A percentile compares a stretch with the other conserved stretches of the same genome.
phyloP scores from a whole-genome alignment of 495 filamentous ascomycete species.

The Cenococcum geophilum region DNA sequence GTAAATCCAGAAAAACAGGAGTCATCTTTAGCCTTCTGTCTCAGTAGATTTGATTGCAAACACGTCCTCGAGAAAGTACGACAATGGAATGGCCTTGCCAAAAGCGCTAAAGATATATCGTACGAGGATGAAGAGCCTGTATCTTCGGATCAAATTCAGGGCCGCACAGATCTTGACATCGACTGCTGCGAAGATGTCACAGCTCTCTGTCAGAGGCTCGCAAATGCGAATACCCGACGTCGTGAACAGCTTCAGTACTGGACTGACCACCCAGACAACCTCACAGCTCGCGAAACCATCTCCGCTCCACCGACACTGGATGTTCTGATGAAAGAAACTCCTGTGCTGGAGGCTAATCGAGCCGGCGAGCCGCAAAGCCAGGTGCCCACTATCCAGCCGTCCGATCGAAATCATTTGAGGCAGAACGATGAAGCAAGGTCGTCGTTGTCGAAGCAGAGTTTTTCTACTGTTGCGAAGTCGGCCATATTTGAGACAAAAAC shows the following conservation, averaged over 20 bases:
- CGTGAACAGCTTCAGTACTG: conserved; percentile 14
- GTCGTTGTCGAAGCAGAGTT: conserved; percentile 1
- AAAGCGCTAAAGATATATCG: neutral
- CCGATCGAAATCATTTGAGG: neutral
- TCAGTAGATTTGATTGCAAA: neutral
- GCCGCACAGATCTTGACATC: too few species aligned
- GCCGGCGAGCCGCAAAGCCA: neutral
- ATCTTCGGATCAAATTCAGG: too few species aligned
- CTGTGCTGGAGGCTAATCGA: too few species aligned
- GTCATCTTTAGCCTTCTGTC: neutral
- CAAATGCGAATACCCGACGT: conserved; percentile 12
- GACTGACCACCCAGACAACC: conserved; percentile 7
- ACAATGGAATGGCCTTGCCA: neutral
- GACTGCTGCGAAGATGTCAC: neutral
- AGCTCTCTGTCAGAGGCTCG: conserved; percentile 1
- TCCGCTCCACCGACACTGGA: too few species aligned
- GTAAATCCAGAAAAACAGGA: neutral
- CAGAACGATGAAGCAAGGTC: conserved; percentile 2
- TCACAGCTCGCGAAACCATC: too few species aligned
- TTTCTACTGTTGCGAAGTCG: conserved; percentile 7
- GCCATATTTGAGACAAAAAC: conserved; percentile 7
- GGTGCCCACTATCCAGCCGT: neutral
- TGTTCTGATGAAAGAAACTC: too few species aligned
- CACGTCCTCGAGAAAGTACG: neutral
- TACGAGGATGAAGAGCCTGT: neutral